Conservation (phyloP, 2,329 filamentous ascomycete species). For the Xylariaceae sp. region DNA sequence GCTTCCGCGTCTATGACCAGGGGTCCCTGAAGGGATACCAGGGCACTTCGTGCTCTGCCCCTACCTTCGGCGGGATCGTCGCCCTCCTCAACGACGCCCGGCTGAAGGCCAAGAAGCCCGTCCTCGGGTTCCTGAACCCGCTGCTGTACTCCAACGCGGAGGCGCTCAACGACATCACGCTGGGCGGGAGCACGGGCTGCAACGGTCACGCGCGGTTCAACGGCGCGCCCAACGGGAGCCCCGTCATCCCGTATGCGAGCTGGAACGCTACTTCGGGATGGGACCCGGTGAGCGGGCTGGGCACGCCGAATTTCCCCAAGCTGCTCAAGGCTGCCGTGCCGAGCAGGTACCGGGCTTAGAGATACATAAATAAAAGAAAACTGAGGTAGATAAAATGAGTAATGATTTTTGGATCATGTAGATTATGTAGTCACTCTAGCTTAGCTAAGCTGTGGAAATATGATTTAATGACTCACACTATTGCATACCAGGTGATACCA, state of each 20-base stretch:
- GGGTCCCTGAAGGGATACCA: slow-evolving; percentile 37
- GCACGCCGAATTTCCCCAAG: slow-evolving; percentile 39
- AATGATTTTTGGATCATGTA: not conserved
- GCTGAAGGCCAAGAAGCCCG: slow-evolving; percentile 50
- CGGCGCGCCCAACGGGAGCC: slow-evolving; percentile 30
- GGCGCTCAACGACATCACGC: slow-evolving; percentile 43
- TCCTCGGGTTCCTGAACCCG: slow-evolving; percentile 56
- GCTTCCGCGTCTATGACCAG: slow-evolving; percentile 48
- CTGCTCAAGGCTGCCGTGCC: slow-evolving; percentile 28
- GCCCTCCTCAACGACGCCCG: slow-evolving; percentile 62
- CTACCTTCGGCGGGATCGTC: slow-evolving; percentile 60
- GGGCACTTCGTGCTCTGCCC: slow-evolving; percentile 54
- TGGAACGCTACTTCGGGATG: slow-evolving; percentile 40
- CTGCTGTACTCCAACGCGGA: slow-evolving; percentile 48
- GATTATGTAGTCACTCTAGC: slow-evolving; percentile 1
- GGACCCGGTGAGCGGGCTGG: slow-evolving; percentile 44
- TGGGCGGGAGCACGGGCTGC: slow-evolving; percentile 34
- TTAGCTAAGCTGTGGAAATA: slow-evolving; percentile 4
- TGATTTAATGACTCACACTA: not conserved
- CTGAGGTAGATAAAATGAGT: not conserved
- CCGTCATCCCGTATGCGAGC: slow-evolving; percentile 31
- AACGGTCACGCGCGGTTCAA: slow-evolving; percentile 36
- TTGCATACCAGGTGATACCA: too few relatives aligned
- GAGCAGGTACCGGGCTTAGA: slow-evolving; percentile 11
- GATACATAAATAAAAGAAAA: not conserved